Percentiles rank a stretch among this genome's conserved stretches.
Evolutionary conservation across 2,329 filamentous ascomycete species (phyloP).

Genomic region (Xylaria hypoxylon): DNA sequence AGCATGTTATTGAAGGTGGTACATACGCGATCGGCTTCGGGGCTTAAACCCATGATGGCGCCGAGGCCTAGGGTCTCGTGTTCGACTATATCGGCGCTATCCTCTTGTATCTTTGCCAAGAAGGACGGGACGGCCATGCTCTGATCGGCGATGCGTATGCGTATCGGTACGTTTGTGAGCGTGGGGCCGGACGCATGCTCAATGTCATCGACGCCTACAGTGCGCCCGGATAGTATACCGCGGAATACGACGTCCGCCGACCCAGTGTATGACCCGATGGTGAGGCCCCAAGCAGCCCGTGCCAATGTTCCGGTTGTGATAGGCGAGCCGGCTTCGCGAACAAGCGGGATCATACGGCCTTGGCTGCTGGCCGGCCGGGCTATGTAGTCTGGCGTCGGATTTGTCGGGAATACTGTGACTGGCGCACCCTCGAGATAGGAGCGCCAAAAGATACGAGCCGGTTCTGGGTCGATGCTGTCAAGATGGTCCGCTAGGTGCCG

Average conservation of each 20-base stretch:
- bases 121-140: not conserved
- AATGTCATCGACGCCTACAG: not conserved
- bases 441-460: not conserved
- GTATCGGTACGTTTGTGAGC: not conserved
- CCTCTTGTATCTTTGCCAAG: not conserved
- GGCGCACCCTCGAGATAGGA: not conserved
- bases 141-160: not conserved
- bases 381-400: not conserved
- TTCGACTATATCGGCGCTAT: not conserved
- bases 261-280: not conserved
- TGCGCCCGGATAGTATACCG: not conserved
- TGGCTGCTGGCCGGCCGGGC: not conserved
- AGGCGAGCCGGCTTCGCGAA: not conserved
- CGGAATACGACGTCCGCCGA: not conserved
- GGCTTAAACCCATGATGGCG: not conserved
- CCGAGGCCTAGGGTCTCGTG: not conserved
- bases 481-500: not conserved
- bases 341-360: not conserved
- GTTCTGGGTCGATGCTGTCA: not conserved
- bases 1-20: not conserved
- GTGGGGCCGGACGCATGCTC: not conserved
- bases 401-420: not conserved
- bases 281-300: not conserved
- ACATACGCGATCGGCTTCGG: not conserved
- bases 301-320: not conserved